Evolutionary conservation across 148 eudicot species (phyloP).

Genomic region (Nyssa sinensis): DNA sequence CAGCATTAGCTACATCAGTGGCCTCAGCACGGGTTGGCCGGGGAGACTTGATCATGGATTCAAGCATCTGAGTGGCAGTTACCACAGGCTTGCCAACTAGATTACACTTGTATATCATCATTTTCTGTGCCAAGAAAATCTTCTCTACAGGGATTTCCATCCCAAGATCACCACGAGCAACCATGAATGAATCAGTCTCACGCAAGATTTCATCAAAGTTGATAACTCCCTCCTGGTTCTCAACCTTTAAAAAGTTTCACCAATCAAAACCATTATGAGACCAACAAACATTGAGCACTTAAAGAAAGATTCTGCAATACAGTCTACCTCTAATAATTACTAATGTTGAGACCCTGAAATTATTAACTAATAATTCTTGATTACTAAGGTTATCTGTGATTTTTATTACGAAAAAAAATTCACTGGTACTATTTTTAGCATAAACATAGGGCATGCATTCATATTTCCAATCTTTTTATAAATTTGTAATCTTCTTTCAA

Average conservation of each 20-base stretch:
- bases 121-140: conserved; percentile 79
- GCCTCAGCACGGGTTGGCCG: conserved; percentile 87
- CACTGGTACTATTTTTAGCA: too few relatives aligned
- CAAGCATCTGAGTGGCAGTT: conserved; percentile 93
- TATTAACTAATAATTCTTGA: too few relatives aligned
- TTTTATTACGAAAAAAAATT: too few relatives aligned
- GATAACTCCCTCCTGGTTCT: conserved; percentile 85
- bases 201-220: conserved; percentile 77
- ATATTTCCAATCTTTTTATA: too few relatives aligned
- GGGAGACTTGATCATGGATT: conserved; percentile 74
- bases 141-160: conserved; percentile 92
- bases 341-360: too few relatives aligned
- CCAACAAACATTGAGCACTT: neutral
- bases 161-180: conserved; percentile 92
- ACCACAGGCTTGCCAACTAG: conserved; percentile 79
- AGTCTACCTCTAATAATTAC: too few relatives aligned
- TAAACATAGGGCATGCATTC: too few relatives aligned
- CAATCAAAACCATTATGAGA: neutral
- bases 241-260: conserved; percentile 43
- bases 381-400: too few relatives aligned
- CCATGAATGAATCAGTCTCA: conserved; percentile 87
- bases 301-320: neutral
- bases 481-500: too few relatives aligned
- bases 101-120: conserved; percentile 92
- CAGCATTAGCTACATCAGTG: conserved; percentile 80